phyloP scores from a whole-genome alignment of 179 eudicot species.

The Pouteria campechiana region DNA sequence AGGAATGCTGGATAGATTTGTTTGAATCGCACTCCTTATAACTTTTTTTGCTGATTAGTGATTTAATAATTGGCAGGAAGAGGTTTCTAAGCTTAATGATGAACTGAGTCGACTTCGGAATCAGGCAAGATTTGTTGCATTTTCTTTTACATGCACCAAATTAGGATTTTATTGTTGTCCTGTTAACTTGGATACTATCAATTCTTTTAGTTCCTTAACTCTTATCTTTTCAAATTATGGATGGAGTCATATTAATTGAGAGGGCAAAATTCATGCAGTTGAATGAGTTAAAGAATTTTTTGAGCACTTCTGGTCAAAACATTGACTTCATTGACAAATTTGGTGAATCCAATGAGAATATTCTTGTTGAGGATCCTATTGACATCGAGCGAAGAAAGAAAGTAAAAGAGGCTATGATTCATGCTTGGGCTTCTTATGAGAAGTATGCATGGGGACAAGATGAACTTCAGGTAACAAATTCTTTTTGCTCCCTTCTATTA shows the following conservation, averaged over 20 bases:
- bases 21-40: background rate
- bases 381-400: conserved; percentile 62
- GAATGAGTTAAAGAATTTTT: conserved; percentile 39
- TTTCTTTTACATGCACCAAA: conserved; percentile 1
- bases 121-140: conserved; percentile 27
- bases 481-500: no score
- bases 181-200: background rate
- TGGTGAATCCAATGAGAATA: conserved; percentile 5
- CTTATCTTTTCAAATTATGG: background rate
- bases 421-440: conserved; percentile 98
- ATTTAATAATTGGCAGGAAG: conserved; percentile 44
- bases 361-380: conserved; percentile 47
- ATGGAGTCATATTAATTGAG: no score
- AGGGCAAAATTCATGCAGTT: conserved; percentile 51
- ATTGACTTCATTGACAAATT: background rate
- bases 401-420: conserved; percentile 96
- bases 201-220: no score
- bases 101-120: conserved; percentile 50
- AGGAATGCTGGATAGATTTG: background rate
- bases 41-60: background rate
- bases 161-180: background rate
- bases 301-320: conserved; percentile 21
- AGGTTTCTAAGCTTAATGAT: conserved; percentile 40
- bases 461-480: conserved; percentile 99
- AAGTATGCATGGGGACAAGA: conserved; percentile 99